phyloP scores from a whole-genome alignment of 73 alveolate genomes.

The Paramecium primaurelia region DNA sequence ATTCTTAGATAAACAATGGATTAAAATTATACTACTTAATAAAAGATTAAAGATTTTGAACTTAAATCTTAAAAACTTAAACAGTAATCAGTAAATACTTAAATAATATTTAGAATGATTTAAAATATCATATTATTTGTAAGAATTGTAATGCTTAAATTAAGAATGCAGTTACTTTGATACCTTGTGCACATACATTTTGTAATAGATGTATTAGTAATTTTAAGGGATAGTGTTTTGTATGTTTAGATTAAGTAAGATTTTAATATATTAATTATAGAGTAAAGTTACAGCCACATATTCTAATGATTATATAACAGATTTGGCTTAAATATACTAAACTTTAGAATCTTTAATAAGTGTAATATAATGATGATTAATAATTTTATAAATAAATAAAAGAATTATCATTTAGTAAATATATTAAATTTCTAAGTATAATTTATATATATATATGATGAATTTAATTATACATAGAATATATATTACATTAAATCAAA shows the following conservation, averaged over 20 bases:
- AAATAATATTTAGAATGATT: neutral
- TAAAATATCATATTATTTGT: neutral
- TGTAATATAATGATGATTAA: neutral
- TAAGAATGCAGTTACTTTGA: neutral
- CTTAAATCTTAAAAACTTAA: neutral
- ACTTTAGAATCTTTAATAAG: neutral
- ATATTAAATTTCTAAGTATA: neutral
- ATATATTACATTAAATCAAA: neutral
- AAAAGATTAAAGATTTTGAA: neutral
- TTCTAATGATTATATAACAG: neutral
- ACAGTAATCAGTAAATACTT: neutral
- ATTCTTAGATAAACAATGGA: neutral
- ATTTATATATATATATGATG: no score
- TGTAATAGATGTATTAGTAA: neutral
- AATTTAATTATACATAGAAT: neutral
- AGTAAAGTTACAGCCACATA: neutral
- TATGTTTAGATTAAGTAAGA: neutral
- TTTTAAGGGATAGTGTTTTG: neutral
- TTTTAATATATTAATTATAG: neutral
- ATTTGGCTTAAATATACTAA: neutral
- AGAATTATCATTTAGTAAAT: neutral
- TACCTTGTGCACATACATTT: constrained; percentile 11
- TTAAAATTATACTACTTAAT: neutral
- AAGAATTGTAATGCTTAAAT: neutral
- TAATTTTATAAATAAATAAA: neutral